phyloP scores from a whole-genome alignment of 179 eudicot genomes.

The Heliamphora pulchella region DNA sequence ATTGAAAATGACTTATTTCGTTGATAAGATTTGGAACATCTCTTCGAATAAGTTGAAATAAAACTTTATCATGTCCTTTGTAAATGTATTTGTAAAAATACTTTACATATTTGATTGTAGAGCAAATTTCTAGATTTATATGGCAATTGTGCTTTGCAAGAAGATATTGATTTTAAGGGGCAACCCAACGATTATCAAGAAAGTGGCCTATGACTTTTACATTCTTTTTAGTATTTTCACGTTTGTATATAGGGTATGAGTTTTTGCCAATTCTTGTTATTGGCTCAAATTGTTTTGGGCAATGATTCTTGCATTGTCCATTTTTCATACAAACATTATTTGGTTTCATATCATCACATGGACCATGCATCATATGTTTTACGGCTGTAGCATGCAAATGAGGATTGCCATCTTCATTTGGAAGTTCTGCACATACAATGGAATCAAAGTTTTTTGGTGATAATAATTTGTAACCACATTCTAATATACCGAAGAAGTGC shows the following conservation, averaged over 20 bases:
- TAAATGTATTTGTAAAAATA: too few relatives aligned
- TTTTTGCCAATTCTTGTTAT: too few relatives aligned
- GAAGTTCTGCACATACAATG: not conserved
- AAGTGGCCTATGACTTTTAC: too few relatives aligned
- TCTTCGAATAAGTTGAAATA: too few relatives aligned
- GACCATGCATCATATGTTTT: not conserved
- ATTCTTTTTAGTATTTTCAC: too few relatives aligned
- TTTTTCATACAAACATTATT: not conserved
- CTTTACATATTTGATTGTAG: too few relatives aligned
- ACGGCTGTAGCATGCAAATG: too few relatives aligned
- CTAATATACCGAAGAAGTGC: not conserved
- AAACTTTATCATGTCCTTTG: too few relatives aligned
- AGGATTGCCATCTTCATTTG: not conserved
- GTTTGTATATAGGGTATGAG: too few relatives aligned
- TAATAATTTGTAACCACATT: not conserved
- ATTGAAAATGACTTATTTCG: not conserved
- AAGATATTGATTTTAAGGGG: too few relatives aligned
- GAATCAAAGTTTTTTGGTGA: not conserved
- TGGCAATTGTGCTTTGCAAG: not conserved
- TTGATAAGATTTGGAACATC: not conserved
- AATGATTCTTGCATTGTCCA: not conserved
- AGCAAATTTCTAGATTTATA: conserved; percentile 30
- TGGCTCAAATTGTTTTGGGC: not conserved
- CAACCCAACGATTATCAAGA: too few relatives aligned
- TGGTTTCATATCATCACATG: not conserved